phyloP scores from a whole-genome alignment of 2,329 filamentous ascomycete genomes.

The Ophiosphaerella narmari region DNA sequence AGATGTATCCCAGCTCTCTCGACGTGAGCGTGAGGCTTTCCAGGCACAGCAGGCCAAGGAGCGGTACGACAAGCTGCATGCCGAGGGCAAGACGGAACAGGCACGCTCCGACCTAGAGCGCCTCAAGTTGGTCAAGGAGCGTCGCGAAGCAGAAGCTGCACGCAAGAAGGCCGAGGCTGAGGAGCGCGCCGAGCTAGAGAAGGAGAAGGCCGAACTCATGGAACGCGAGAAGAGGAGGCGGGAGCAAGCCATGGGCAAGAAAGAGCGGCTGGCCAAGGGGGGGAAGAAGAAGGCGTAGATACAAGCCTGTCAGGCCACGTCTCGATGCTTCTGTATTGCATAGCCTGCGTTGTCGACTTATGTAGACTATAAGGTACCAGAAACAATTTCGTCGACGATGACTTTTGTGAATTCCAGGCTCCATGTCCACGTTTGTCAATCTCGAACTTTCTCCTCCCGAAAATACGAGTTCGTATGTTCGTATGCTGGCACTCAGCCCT shows the following conservation, averaged over 20 bases:
- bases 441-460: constrained; percentile 5
- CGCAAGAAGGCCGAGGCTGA: constrained; percentile 72
- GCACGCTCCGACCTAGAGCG: constrained; percentile 87
- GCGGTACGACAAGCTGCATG: constrained; percentile 87
- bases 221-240: constrained; percentile 54
- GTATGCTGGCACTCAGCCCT: constrained; percentile 9
- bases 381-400: background rate
- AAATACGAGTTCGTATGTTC: constrained; percentile 11
- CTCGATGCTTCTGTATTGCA: constrained; percentile 2
- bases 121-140: constrained; percentile 79
- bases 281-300: constrained; percentile 47
- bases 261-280: constrained; percentile 48
- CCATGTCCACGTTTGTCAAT: background rate
- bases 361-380: background rate
- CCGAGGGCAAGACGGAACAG: constrained; percentile 95
- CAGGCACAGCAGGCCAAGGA: constrained; percentile 89
- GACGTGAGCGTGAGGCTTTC: constrained; percentile 75
- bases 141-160: constrained; percentile 80
- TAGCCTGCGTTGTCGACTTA: background rate
- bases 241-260: constrained; percentile 51
- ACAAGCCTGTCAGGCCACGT: background rate
- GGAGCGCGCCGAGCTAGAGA: constrained; percentile 60
- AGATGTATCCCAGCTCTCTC: constrained; percentile 61
- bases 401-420: background rate
- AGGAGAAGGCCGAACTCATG: constrained; percentile 56